Evolutionary conservation across 208 protist genomes (phyloP).

Genomic region (Trypanosoma congolense): DNA sequence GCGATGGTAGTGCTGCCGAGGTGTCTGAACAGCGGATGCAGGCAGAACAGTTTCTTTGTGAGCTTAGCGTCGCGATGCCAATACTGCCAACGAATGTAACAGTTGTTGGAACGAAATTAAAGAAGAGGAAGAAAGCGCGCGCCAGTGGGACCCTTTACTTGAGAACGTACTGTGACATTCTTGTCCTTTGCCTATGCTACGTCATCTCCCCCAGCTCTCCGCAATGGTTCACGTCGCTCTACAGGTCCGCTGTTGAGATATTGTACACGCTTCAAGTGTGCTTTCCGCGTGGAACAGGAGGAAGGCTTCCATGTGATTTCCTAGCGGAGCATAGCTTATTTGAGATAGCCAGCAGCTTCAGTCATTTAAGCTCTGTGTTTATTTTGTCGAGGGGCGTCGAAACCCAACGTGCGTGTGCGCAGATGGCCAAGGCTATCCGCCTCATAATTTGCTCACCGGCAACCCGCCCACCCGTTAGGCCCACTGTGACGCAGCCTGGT

Average conservation of each 20-base stretch:
- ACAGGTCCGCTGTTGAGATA: conserved; percentile 19
- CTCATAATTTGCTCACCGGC: conserved; percentile 2
- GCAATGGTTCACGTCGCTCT: conserved; percentile 5
- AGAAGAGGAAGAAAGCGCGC: not conserved
- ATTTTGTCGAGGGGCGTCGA: conserved; percentile 6
- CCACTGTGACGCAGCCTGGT: not conserved
- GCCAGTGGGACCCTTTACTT: conserved; percentile 4
- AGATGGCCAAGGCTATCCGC: conserved; percentile 11
- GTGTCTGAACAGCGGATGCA: not conserved
- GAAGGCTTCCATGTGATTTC: not conserved
- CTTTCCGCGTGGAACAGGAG: not conserved
- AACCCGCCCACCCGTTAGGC: not conserved
- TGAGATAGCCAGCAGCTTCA: conserved; percentile 18
- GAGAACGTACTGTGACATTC: conserved; percentile 15
- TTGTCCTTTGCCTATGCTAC: conserved; percentile 20
- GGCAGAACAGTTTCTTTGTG: conserved; percentile 7
- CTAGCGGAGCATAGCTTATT: conserved; percentile 9
- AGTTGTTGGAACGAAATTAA: no score
- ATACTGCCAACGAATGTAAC: conserved; percentile 13
- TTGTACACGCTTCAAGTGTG: conserved; percentile 14
- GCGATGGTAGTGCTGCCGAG: not conserved
- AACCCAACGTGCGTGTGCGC: conserved; percentile 7
- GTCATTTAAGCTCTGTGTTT: conserved; percentile 3
- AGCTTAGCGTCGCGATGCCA: conserved; percentile 14
- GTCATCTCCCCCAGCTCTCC: conserved; percentile 16